phyloP scores from a whole-genome alignment of 148 eudicot species.

The Vaccinium macrocarpon region DNA sequence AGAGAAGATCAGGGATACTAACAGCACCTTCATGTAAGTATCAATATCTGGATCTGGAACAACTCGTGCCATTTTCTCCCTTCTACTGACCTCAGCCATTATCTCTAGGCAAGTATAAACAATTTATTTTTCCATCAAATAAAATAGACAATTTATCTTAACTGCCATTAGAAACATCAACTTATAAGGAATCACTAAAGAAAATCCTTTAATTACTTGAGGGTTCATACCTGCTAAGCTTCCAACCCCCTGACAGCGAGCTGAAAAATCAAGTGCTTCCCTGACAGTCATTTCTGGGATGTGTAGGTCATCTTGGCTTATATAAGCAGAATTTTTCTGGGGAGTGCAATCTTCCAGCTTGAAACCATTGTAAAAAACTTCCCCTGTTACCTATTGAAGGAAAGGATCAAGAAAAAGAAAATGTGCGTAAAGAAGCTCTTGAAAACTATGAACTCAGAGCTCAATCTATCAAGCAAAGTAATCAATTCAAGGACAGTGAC shows the following conservation, averaged over 20 bases:
- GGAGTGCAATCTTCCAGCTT: constrained; percentile 59
- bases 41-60: constrained; percentile 79
- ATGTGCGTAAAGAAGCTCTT: background rate
- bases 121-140: background rate
- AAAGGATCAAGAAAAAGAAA: background rate
- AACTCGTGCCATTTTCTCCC: constrained; percentile 71
- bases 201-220: background rate
- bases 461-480: background rate
- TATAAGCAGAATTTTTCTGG: constrained; percentile 73
- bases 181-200: background rate
- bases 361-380: constrained; percentile 66
- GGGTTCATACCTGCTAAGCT: constrained; percentile 53
- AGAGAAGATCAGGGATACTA: background rate
- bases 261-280: constrained; percentile 62
- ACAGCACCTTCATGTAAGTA: constrained; percentile 75
- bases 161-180: background rate
- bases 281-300: constrained; percentile 78
- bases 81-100: constrained; percentile 56
- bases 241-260: constrained; percentile 42
- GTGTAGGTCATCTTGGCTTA: constrained; percentile 72
- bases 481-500: background rate
- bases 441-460: background rate
- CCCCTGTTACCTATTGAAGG: constrained; percentile 50
- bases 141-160: background rate
- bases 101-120: constrained; percentile 31